phyloP scores from a whole-genome alignment of 2,329 filamentous ascomycete genomes.

The Colletotrichum salicis region DNA sequence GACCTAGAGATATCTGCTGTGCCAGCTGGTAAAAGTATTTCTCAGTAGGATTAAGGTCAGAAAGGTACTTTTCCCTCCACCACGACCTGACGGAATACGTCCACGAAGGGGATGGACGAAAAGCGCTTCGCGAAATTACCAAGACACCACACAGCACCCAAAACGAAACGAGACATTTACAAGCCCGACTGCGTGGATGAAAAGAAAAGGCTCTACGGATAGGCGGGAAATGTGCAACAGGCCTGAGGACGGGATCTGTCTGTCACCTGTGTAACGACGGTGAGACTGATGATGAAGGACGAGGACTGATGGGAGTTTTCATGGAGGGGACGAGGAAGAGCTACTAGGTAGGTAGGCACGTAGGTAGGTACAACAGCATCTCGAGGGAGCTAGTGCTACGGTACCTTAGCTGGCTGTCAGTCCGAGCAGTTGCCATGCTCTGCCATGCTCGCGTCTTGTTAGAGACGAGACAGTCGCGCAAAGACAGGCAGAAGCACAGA shows the following conservation, averaged over 20 bases:
- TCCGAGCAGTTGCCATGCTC: background rate
- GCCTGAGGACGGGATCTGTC: background rate
- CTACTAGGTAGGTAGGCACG: background rate
- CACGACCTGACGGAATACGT: background rate
- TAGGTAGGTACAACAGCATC: background rate
- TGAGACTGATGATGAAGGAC: background rate
- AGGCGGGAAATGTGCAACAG: background rate
- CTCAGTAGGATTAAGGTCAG: background rate
- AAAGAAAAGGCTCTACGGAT: background rate
- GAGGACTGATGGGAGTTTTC: background rate
- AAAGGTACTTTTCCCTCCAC: conserved; percentile 6
- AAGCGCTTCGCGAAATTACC: conserved; percentile 27
- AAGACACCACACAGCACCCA: conserved; percentile 13
- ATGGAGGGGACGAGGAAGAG: background rate
- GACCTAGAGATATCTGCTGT: background rate
- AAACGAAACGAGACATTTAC: conserved; percentile 1
- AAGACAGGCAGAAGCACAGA: conserved; percentile 6
- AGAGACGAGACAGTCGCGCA: conserved; percentile 7
- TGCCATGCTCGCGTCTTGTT: background rate
- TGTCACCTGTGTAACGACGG: background rate
- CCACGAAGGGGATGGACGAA: conserved; percentile 14
- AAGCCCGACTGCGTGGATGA: background rate
- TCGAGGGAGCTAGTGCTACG: background rate
- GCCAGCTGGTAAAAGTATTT: background rate
- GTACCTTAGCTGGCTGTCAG: conserved; percentile 11